Conservation (phyloP, 345 rosid genomes). For the Citrus mangshanensis region DNA sequence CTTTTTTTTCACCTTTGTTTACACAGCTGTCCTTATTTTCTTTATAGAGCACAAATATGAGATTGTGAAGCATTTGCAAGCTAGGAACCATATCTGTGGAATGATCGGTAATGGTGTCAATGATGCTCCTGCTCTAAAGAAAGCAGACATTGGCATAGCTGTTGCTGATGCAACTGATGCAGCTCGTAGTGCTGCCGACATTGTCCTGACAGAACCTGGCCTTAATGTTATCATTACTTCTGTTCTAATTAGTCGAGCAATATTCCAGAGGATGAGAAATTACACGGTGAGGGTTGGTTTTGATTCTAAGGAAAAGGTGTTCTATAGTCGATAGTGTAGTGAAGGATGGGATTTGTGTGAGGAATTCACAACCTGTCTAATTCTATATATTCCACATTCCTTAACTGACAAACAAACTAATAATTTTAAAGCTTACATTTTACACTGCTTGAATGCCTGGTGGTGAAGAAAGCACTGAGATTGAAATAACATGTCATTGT, state of each 20-base stretch:
- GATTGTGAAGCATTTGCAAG: constrained; percentile 71
- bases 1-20: neutral
- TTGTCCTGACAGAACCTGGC: constrained; percentile 65
- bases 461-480: neutral
- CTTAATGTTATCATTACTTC: constrained; percentile 65
- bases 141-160: constrained; percentile 68
- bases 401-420: too few relatives aligned
- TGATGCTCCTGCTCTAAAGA: constrained; percentile 72
- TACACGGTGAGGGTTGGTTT: constrained; percentile 40
- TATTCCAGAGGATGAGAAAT: constrained; percentile 70
- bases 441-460: neutral
- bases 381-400: too few relatives aligned
- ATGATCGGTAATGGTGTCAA: constrained; percentile 65
- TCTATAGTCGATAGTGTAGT: neutral
- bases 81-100: constrained; percentile 58
- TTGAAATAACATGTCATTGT: neutral
- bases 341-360: neutral
- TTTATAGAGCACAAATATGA: constrained; percentile 61
- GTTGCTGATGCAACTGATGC: constrained; percentile 78
- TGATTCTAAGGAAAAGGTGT: too few relatives aligned
- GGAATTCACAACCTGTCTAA: too few relatives aligned
- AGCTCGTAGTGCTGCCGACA: constrained; percentile 71
- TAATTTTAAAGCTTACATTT: neutral
- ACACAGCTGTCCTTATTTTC: neutral
- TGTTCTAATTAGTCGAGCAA: constrained; percentile 56